Base-by-base conservation (phyloP, 768 basidiomycete species). In the Boletus rufocinnamomeus region DNA sequence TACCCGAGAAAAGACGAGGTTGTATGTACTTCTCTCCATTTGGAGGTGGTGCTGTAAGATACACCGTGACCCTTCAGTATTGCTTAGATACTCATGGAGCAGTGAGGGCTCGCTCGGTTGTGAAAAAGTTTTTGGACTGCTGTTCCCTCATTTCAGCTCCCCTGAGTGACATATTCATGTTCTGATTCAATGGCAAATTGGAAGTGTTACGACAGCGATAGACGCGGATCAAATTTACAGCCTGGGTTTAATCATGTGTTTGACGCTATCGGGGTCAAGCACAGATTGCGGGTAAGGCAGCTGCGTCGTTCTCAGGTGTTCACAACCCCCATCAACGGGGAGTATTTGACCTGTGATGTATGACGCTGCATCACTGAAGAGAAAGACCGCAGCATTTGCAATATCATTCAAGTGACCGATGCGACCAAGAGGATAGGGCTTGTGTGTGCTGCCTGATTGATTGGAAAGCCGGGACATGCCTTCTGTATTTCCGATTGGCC, bases 401-500 rank as follows among this genome's bases (percentile, higher is more conserved):
- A 90, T 75, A 63, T 94, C 91, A 38, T 79, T 72, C 55, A 85
- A 66, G 48, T 80, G 71, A 32, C 88, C 89, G 40, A 75, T 50
- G 25, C 89, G 85, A 30, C 86, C 87, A 25, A 77, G 69, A 10
- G 74, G 76, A 46, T 50, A 74, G 6, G 3, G 2, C 8, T 0
- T 23, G 25, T 3, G 4, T 11, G 3, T 21, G 16, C 19, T 45
- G 5, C 6, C 30, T 11, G 44, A 58, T 28, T 64, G 57, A 7
- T 51, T 65, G 14, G 73, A 65, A 34, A 91, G 80, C n/a, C 88
- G 84, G 60, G 81, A 77, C 73, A 81, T 76, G 54, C 88, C 89
- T 71, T 90, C 93, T 2, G 96, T 97, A 11, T 79, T 84, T 68
- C 66, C 82, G 57, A 96, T 95, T 7, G 91, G 87, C 4, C 95